phyloP scores from a whole-genome alignment of 305 asterid genomes.

The Solanum aculeatissimum region DNA sequence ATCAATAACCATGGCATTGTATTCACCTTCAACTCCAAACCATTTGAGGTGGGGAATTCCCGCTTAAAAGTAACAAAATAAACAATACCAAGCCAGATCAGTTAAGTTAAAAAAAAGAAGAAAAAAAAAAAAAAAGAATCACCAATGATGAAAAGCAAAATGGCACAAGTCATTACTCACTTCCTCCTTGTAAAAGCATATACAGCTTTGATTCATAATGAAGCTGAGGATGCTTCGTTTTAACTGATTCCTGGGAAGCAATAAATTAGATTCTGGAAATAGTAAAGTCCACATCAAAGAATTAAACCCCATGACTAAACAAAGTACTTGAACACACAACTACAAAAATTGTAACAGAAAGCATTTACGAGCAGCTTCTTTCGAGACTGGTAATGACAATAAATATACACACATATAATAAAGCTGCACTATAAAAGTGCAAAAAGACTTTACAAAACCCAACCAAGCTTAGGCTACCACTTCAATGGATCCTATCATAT shows the following conservation, averaged over 20 bases:
- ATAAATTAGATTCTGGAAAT: background rate
- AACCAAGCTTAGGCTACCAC: background rate
- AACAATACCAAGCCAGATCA: background rate
- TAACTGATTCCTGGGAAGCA: slow-evolving; percentile 49
- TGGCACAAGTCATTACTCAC: slow-evolving; percentile 26
- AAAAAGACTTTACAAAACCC: background rate
- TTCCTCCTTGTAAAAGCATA: slow-evolving; percentile 80
- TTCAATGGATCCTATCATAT: background rate
- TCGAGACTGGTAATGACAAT: background rate
- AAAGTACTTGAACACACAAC: background rate
- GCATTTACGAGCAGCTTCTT: background rate
- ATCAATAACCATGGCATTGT: slow-evolving; percentile 75
- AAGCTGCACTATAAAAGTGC: background rate
- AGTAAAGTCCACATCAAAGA: background rate
- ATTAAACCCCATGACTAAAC: background rate
- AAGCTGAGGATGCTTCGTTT: slow-evolving; percentile 79
- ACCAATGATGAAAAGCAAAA: background rate
- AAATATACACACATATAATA: background rate
- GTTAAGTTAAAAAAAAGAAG: background rate
- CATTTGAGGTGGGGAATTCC: slow-evolving; percentile 74
- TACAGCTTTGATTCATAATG: slow-evolving; percentile 73
- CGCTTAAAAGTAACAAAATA: slow-evolving; percentile 26
- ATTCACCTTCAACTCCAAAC: slow-evolving; percentile 75
- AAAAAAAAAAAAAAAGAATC: background rate
- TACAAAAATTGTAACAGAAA: background rate